These are phyloP conservation scores for Ploettnerulaceae sp. DNA, from an alignment of 2,329 filamentous ascomycete species.

Conservation along the genomic window DNA sequence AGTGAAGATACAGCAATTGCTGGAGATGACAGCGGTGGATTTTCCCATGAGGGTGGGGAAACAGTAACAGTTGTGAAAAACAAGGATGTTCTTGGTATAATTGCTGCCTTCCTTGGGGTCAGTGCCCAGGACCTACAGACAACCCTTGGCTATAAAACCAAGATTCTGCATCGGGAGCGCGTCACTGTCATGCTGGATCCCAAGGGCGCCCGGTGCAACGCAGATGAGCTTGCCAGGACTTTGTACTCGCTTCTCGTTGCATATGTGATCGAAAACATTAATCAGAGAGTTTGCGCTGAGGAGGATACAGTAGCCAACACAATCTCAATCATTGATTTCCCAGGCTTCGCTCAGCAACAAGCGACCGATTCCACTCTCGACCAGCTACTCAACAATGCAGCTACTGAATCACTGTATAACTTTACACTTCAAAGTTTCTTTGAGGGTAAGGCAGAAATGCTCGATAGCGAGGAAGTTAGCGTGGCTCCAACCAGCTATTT, in stretches of 20 bases:
- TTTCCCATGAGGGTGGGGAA: slow-evolving; percentile 89
- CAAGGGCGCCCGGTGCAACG: slow-evolving; percentile 81
- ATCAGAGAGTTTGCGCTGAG: slow-evolving; percentile 78
- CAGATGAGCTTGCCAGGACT: slow-evolving; percentile 88
- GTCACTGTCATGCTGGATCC: slow-evolving; percentile 99
- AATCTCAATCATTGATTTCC: slow-evolving; percentile 92
- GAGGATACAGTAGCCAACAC: slow-evolving; percentile 92
- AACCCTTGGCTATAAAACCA: slow-evolving; percentile 91
- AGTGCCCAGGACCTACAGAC: slow-evolving; percentile 75
- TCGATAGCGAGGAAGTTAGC: slow-evolving; percentile 89
- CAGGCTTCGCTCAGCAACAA: slow-evolving; percentile 82
- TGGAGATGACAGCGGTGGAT: slow-evolving; percentile 90
- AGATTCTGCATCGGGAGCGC: slow-evolving; percentile 90
- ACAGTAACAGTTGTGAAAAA: slow-evolving; percentile 86
- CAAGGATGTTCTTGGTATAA: slow-evolving; percentile 77
- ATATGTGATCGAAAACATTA: slow-evolving; percentile 89
- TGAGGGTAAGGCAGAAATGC: slow-evolving; percentile 84
- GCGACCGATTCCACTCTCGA: slow-evolving; percentile 83
- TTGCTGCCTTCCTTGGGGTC: slow-evolving; percentile 93
- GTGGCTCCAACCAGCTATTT: slow-evolving; percentile 94
- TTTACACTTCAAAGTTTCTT: slow-evolving; percentile 94
- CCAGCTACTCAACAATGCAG: slow-evolving; percentile 91
- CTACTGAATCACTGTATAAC: slow-evolving; percentile 87
- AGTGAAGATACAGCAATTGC: slow-evolving; percentile 72
- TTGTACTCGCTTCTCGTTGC: slow-evolving; percentile 91